A percentile compares a stretch with the other conserved stretches of the same genome.
phyloP scores from a whole-genome alignment of 257 asterid species.

The Solanum virginianum region DNA sequence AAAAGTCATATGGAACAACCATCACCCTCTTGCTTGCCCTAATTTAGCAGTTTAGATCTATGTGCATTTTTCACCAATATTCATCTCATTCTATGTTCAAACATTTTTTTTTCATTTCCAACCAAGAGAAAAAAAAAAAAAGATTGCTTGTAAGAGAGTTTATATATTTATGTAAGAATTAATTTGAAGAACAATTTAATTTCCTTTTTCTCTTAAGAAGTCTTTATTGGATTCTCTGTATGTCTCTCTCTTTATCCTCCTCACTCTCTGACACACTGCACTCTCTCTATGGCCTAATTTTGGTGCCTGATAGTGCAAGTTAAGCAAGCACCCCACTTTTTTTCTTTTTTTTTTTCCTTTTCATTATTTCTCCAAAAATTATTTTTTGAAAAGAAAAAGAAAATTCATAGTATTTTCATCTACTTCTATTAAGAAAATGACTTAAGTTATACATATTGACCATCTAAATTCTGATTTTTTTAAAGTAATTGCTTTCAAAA shows the following conservation, averaged over 20 bases:
- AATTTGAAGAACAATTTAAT: background rate
- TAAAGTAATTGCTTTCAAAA: background rate
- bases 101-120: background rate
- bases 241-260: slow-evolving; percentile 19
- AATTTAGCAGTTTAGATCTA: slow-evolving; percentile 2
- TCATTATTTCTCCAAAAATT: background rate
- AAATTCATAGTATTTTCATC: background rate
- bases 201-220: background rate
- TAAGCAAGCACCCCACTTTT: slow-evolving; percentile 60
- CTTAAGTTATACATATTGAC: background rate
- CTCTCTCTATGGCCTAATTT: slow-evolving; percentile 65
- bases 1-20: background rate
- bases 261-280: slow-evolving; percentile 40
- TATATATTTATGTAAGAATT: background rate
- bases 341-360: background rate
- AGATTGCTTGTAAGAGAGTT: background rate
- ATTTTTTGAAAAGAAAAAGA: background rate
- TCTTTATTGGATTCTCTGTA: background rate
- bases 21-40: slow-evolving; percentile 14
- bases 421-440: background rate
- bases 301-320: slow-evolving; percentile 94
- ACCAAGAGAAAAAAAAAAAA: background rate
- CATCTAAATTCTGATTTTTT: background rate
- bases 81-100: background rate
- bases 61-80: slow-evolving; percentile 2